Base-by-base conservation (phyloP, 106 monocot species). In the Dendrobium catenatum region DNA sequence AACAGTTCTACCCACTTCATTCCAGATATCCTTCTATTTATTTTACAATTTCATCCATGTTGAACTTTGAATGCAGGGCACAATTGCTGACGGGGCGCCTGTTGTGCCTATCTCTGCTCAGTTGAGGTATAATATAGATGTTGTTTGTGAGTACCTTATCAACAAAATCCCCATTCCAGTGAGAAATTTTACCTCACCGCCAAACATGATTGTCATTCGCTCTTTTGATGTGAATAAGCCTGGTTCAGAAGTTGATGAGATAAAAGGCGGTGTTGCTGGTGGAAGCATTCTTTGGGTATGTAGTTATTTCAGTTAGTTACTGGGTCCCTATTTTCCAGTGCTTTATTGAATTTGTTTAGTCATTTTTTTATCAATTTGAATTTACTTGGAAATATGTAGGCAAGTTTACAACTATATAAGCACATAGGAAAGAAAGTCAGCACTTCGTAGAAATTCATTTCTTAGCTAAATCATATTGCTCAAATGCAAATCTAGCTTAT, bases 211-310 rank as follows among this genome's bases (percentile, higher is more conserved):
- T 70, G 94, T 96, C 17, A 96, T 96, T 83, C 88, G 96, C 24
- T 96, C 96, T 27, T 96, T 96, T 81, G 96, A 96, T 85, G 96
- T 96, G 33, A 96, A 96, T 55, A 96, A 96, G 75, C 96, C 96
- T 82, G 96, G 96, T 20, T 96, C 94, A 74, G 96, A 96, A 84
- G 96, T 96, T 81, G 93, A 96, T 85, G 94, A 96, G 70, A 92
- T 94, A 68, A 93, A 92, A 77, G 96, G 96, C 77, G 96, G 96
- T 26, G 96, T 96, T 83, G 89, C 90, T 59, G 89, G 90, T 73
- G 89, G 90, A 82, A 95, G 93, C 76, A 95, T 93, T 24, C 91
- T 95, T 6, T 88, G 93, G 89, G 95, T 95, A 88, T 80, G 86
- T 61, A 22, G 61, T 6, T 61, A n/a, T 61, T 61, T 61, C 61